Conservation (phyloP, 2,329 filamentous ascomycete species). For the Paraphoma sp. region DNA sequence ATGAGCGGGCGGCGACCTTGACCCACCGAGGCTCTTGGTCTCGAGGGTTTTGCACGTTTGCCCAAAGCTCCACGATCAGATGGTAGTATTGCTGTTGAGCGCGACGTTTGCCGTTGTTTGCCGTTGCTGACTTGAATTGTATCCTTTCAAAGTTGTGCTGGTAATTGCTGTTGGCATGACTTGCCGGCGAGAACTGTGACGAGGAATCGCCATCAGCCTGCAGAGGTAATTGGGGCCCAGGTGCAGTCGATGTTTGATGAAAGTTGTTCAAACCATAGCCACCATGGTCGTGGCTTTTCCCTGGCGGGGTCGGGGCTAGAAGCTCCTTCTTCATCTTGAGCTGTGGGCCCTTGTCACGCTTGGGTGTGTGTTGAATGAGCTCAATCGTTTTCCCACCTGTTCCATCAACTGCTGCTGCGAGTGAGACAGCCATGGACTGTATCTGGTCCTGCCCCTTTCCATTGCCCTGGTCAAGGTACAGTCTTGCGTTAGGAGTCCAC, state of each 20-base stretch:
- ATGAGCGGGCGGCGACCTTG: conserved; percentile 44
- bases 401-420: conserved; percentile 82
- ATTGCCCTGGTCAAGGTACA: conserved; percentile 62
- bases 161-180: conserved; percentile 43
- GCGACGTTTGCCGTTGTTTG: conserved; percentile 89
- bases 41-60: conserved; percentile 41
- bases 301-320: conserved; percentile 70
- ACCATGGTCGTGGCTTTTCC: conserved; percentile 51
- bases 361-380: conserved; percentile 88
- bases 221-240: conserved; percentile 52
- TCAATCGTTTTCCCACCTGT: conserved; percentile 79
- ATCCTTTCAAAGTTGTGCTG: conserved; percentile 83
- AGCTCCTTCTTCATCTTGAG: conserved; percentile 73
- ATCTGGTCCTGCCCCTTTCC: conserved; percentile 63
- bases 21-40: conserved; percentile 43
- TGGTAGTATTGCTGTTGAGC: conserved; percentile 94
- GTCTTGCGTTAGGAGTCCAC: conserved; percentile 61
- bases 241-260: conserved; percentile 39
- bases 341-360: conserved; percentile 86
- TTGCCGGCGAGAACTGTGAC: conserved; percentile 44
- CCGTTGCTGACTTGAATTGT: conserved; percentile 92
- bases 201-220: conserved; percentile 43
- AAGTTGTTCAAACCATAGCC: conserved; percentile 48
- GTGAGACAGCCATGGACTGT: conserved; percentile 79
- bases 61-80: conserved; percentile 74